Percentiles rank a stretch among this genome's conserved stretches.
Conservation (phyloP, 768 basidiomycete genomes). For the Podaxis sp. region DNA sequence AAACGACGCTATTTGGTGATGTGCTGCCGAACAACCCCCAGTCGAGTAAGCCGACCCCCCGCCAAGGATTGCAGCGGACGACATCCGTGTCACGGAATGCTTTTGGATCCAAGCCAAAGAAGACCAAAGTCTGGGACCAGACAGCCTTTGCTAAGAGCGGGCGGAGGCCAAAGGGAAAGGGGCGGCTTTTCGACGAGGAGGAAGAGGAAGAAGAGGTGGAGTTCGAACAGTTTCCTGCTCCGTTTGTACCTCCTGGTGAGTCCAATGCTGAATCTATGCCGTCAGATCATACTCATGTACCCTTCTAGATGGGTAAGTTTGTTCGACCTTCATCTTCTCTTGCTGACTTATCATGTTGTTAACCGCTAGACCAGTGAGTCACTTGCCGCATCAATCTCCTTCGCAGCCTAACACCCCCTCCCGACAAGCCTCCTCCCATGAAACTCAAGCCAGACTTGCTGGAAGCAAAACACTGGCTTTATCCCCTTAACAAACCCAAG, state of each 20-base stretch:
- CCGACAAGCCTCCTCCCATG: conserved; percentile 63
- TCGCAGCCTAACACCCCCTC: conserved; percentile 26
- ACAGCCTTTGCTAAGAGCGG: conserved; percentile 85
- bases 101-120: conserved; percentile 53
- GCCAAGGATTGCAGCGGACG: conserved; percentile 30
- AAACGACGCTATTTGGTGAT: conserved; percentile 69
- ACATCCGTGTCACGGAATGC: conserved; percentile 38
- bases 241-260: conserved; percentile 60
- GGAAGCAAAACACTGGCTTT: conserved; percentile 84
- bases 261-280: conserved; percentile 10
- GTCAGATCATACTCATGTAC: background rate
- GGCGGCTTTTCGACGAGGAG: conserved; percentile 37
- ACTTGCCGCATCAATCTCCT: background rate
- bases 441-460: conserved; percentile 74
- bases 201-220: conserved; percentile 56
- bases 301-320: conserved; percentile 48
- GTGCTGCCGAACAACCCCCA: conserved; percentile 33
- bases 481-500: conserved; percentile 81
- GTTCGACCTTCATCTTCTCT: background rate
- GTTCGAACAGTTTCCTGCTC: conserved; percentile 84
- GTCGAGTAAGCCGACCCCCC: conserved; percentile 28
- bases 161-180: conserved; percentile 46
- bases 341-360: background rate
- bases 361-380: conserved; percentile 5
- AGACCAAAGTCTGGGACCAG: conserved; percentile 88